Percentiles rank a stretch among this genome's conserved stretches.
phyloP scores from a whole-genome alignment of 805 yeast genomes.

The Vanderwaltozyma verrucispora region DNA sequence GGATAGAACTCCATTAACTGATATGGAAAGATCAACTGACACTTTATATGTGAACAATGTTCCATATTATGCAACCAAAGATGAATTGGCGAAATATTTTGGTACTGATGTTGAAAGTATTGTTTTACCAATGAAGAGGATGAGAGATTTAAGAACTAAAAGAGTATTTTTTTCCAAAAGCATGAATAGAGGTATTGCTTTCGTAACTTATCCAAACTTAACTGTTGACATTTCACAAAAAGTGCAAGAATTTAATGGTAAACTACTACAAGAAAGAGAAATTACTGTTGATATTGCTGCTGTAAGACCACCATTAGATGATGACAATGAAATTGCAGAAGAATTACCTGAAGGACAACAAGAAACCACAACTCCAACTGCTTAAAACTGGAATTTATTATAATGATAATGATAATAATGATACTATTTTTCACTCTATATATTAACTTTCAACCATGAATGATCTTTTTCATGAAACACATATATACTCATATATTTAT shows the following conservation, averaged over 20 bases:
- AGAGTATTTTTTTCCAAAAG: conserved; percentile 31
- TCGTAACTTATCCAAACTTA: conserved; percentile 38
- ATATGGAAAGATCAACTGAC: conserved; percentile 33
- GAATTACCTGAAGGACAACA: not conserved
- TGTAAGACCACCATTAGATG: conserved; percentile 25
- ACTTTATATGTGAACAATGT: conserved; percentile 55
- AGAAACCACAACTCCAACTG: too few species aligned
- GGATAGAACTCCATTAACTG: conserved; percentile 29
- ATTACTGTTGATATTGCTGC: conserved; percentile 66
- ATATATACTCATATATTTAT: too few species aligned
- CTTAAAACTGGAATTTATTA: too few species aligned
- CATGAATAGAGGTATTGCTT: conserved; percentile 47
- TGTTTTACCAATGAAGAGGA: conserved; percentile 41
- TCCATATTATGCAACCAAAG: conserved; percentile 52
- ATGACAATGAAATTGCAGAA: conserved; percentile 10
- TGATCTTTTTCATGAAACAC: too few species aligned
- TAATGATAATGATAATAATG: too few species aligned
- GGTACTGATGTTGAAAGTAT: conserved; percentile 38
- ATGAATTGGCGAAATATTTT: conserved; percentile 43
- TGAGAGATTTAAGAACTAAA: conserved; percentile 22
- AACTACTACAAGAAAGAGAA: conserved; percentile 52
- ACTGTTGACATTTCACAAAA: conserved; percentile 48
- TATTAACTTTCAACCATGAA: too few species aligned
- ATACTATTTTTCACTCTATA: too few species aligned
- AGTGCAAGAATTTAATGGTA: conserved; percentile 58